Percentiles rank a stretch among this genome's conserved stretches.
Evolutionary conservation across 805 yeast genomes (phyloP).

Genomic region (Kodamaea lidongshanica): DNA sequence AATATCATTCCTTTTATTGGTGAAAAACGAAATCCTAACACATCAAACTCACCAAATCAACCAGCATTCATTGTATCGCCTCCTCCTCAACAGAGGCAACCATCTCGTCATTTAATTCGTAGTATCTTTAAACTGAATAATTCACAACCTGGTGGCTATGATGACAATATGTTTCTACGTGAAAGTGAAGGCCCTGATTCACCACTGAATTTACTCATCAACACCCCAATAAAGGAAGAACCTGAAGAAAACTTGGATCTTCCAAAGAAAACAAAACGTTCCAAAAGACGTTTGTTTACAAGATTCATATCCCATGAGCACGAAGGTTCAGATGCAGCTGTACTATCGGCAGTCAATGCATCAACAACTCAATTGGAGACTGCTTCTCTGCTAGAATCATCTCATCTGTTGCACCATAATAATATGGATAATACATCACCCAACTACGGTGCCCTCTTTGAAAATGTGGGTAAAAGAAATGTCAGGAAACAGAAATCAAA

Average conservation of each 20-base stretch:
- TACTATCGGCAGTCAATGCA: conserved; percentile 2
- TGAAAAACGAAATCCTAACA: conserved; percentile 19
- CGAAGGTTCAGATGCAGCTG: conserved; percentile 1
- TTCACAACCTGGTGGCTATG: background rate
- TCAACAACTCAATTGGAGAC: conserved; percentile 13
- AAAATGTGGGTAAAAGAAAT: conserved; percentile 36
- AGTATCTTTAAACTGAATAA: conserved; percentile 14
- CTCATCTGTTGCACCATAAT: conserved; percentile 7
- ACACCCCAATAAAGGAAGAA: conserved; percentile 4
- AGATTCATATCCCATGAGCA: conserved; percentile 26
- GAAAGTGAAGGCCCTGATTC: no score
- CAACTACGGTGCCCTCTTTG: conserved; percentile 39
- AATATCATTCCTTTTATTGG: conserved; percentile 39
- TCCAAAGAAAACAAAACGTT: conserved; percentile 25
- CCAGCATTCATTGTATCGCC: conserved; percentile 6
- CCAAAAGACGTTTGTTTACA: conserved; percentile 33
- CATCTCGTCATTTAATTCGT: conserved; percentile 23
- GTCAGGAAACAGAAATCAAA: conserved; percentile 22
- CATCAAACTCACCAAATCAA: conserved; percentile 14
- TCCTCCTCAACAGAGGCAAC: conserved; percentile 13
- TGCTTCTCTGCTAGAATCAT: conserved; percentile 10
- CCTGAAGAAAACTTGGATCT: conserved; percentile 4
- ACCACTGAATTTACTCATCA: no score
- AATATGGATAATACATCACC: conserved; percentile 23
- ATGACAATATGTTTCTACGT: background rate